Conservation (phyloP, 495 filamentous ascomycete genomes). For the Podospora australis region DNA sequence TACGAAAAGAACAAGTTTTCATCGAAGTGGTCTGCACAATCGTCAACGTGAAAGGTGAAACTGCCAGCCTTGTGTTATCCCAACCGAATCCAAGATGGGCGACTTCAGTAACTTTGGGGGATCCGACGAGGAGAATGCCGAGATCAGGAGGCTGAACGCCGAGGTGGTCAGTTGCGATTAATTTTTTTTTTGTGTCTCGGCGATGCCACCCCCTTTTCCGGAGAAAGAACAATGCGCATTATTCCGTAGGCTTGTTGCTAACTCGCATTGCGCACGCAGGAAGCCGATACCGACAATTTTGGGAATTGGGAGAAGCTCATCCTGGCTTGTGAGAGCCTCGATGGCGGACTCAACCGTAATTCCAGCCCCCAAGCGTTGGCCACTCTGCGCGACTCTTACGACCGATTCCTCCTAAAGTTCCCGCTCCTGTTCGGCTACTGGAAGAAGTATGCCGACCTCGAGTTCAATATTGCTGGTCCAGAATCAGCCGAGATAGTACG, state of each 20-base stretch:
- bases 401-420: slow-evolving; percentile 91
- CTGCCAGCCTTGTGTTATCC: too few species aligned
- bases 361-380: slow-evolving; percentile 91
- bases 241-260: slow-evolving; percentile 4
- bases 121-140: slow-evolving; percentile 77
- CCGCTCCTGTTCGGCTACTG: slow-evolving; percentile 96
- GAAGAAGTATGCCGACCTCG: slow-evolving; percentile 98
- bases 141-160: slow-evolving; percentile 68
- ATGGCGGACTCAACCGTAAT: slow-evolving; percentile 92
- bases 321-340: slow-evolving; percentile 70
- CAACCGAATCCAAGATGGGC: too few species aligned
- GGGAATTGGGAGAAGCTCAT: slow-evolving; percentile 94
- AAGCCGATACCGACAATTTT: slow-evolving; percentile 82
- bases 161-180: slow-evolving; percentile 62
- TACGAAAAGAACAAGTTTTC: too few species aligned
- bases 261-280: slow-evolving; percentile 26
- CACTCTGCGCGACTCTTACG: slow-evolving; percentile 75
- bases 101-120: slow-evolving; percentile 58
- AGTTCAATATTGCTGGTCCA: slow-evolving; percentile 93
- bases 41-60: too few species aligned
- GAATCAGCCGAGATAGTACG: slow-evolving; percentile 99
- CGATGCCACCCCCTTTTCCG: not conserved
- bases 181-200: too few species aligned
- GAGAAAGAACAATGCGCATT: not conserved
- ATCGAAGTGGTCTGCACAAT: too few species aligned